Evolutionary conservation across 192 early-diverging fungal genomes (phyloP).

Genomic region (Umbelopsis vinacea): DNA sequence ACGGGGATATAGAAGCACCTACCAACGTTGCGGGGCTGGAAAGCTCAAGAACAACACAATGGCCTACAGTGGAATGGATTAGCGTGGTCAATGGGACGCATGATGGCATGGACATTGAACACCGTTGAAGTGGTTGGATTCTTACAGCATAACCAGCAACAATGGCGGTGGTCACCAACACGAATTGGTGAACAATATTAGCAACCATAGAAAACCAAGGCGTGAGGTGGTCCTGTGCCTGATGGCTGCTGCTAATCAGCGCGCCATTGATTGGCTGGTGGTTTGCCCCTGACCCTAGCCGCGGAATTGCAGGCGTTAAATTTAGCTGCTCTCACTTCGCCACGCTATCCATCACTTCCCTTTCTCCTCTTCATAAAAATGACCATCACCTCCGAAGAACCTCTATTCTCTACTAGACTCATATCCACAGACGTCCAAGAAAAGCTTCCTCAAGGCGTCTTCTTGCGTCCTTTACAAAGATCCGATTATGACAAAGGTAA

Average conservation of each 20-base stretch:
- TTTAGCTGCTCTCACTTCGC: neutral
- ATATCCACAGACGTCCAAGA: slow-evolving; percentile 70
- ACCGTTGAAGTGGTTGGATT: neutral
- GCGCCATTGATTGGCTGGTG: neutral
- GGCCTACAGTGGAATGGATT: neutral
- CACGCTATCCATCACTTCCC: neutral
- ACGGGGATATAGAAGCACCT: slow-evolving; percentile 2
- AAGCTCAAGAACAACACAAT: slow-evolving; percentile 21
- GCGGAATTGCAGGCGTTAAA: neutral
- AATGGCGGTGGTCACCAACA: neutral
- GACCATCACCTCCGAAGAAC: neutral
- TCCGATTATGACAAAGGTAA: slow-evolving; percentile 76
- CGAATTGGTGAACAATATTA: neutral
- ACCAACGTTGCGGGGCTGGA: slow-evolving; percentile 32
- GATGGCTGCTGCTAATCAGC: neutral
- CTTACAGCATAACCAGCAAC: slow-evolving; percentile 9
- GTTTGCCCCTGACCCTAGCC: neutral
- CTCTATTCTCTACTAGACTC: slow-evolving; percentile 41
- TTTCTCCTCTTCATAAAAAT: neutral
- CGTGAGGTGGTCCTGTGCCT: neutral
- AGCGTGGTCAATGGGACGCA: neutral
- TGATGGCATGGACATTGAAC: neutral
- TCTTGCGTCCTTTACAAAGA: slow-evolving; percentile 74
- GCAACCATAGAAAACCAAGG: neutral
- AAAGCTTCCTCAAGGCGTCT: slow-evolving; percentile 67